Percentiles rank a stretch among this genome's conserved stretches.
These are phyloP conservation scores for Rosa lucieae DNA, from an alignment of 306 rosid species.

Conservation along the genomic window DNA sequence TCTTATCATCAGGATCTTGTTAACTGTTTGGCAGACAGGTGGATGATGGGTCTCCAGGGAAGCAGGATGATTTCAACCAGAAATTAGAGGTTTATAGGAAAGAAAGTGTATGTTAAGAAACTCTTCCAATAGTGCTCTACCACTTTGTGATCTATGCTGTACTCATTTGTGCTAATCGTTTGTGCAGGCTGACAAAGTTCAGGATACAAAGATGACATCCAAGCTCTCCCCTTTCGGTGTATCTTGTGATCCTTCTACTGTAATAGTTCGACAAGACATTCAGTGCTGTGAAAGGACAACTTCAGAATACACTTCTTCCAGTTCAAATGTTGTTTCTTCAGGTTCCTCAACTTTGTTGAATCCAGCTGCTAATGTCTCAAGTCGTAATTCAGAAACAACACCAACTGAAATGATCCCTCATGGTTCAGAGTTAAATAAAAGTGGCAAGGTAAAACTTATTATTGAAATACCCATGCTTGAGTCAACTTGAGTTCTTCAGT, in stretches of 20 bases:
- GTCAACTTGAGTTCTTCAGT: background rate
- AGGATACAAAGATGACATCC: slow-evolving; percentile 28
- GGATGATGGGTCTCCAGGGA: slow-evolving; percentile 38
- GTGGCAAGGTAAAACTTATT: slow-evolving; percentile 52
- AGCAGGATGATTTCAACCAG: slow-evolving; percentile 36
- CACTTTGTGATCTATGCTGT: slow-evolving; percentile 13
- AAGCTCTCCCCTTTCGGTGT: slow-evolving; percentile 33
- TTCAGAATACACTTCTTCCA: slow-evolving; percentile 39
- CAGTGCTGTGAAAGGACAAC: slow-evolving; percentile 41
- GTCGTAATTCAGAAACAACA: slow-evolving; percentile 30
- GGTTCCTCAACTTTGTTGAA: slow-evolving; percentile 35
- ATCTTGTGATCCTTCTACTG: slow-evolving; percentile 32
- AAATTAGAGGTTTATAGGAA: slow-evolving; percentile 41
- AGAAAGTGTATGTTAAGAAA: slow-evolving; percentile 47
- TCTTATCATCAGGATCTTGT: slow-evolving; percentile 31
- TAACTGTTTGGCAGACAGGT: slow-evolving; percentile 59
- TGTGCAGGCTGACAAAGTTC: slow-evolving; percentile 57
- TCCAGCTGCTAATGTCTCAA: slow-evolving; percentile 40
- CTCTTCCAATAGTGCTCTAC: background rate
- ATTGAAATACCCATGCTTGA: background rate
- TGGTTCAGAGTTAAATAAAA: slow-evolving; percentile 49
- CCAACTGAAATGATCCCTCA: slow-evolving; percentile 44
- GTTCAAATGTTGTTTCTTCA: slow-evolving; percentile 27
- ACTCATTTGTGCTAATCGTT: slow-evolving; percentile 19
- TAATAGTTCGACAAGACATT: slow-evolving; percentile 33